Evolutionary conservation across 176 grass and related monocot genomes (phyloP).

Genomic region (Lolium rigidum): DNA sequence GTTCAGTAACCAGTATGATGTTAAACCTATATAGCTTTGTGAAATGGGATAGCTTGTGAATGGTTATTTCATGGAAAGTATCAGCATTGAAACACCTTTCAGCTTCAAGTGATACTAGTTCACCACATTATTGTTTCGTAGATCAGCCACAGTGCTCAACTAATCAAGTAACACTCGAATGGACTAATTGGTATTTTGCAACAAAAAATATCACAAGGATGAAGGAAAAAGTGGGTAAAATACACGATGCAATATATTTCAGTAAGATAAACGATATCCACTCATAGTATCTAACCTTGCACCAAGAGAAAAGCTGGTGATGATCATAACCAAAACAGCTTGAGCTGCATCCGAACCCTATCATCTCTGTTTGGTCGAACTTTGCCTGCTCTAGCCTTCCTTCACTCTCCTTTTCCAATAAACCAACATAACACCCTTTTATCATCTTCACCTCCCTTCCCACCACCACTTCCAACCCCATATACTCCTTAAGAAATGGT

Average conservation of each 20-base stretch:
- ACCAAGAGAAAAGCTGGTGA: slow-evolving; percentile 56
- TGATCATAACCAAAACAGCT: slow-evolving; percentile 22
- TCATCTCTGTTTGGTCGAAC: slow-evolving; percentile 31
- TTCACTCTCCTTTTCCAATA: slow-evolving; percentile 44
- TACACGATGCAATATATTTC: not conserved
- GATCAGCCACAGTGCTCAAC: not conserved
- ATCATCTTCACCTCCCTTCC: slow-evolving; percentile 71
- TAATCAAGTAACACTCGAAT: not conserved
- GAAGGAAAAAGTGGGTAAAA: not conserved
- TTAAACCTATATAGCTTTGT: not conserved
- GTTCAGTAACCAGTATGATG: not conserved
- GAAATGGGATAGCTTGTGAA: not conserved
- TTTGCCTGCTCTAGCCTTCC: not conserved
- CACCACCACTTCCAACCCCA: slow-evolving; percentile 60
- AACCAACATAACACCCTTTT: slow-evolving; percentile 65
- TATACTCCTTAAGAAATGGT: slow-evolving; percentile 66
- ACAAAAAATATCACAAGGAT: slow-evolving; percentile 5
- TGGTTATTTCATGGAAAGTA: not conserved
- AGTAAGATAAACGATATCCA: slow-evolving; percentile 16
- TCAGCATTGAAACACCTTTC: not conserved
- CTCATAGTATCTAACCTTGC: slow-evolving; percentile 59
- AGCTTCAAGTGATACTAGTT: too few relatives aligned
- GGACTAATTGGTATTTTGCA: not conserved
- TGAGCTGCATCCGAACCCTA: slow-evolving; percentile 69
- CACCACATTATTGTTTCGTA: not conserved